Conservation (phyloP, 2,329 filamentous ascomycete species). For the Ceratocystis huliohia region DNA sequence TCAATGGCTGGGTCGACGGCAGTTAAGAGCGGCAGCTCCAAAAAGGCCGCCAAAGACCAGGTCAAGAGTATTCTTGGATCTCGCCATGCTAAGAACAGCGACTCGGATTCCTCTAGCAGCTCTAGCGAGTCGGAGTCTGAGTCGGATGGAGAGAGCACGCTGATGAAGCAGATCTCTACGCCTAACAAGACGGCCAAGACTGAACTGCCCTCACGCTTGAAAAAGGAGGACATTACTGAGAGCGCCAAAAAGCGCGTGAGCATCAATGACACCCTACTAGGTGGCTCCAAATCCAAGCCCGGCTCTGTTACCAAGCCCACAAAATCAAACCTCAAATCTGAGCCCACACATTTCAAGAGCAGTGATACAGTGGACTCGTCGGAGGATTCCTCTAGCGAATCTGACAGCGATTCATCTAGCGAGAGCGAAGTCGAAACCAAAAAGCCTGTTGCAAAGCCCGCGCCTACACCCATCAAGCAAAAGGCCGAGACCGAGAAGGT, state of each 20-base stretch:
- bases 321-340: slow-evolving; percentile 14
- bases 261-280: slow-evolving; percentile 11
- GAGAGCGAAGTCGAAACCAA: slow-evolving; percentile 26
- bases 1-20: slow-evolving; percentile 19
- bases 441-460: slow-evolving; percentile 22
- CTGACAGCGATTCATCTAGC: slow-evolving; percentile 23
- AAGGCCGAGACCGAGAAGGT: slow-evolving; percentile 16
- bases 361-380: slow-evolving; percentile 12
- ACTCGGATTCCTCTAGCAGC: slow-evolving; percentile 24
- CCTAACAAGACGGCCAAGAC: slow-evolving; percentile 22
- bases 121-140: slow-evolving; percentile 27
- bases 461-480: slow-evolving; percentile 21
- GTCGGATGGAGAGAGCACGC: slow-evolving; percentile 22
- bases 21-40: slow-evolving; percentile 14
- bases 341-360: slow-evolving; percentile 8
- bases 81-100: slow-evolving; percentile 19
- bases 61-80: slow-evolving; percentile 22
- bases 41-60: slow-evolving; percentile 22
- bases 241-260: slow-evolving; percentile 13
- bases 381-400: slow-evolving; percentile 22
- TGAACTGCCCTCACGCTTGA: slow-evolving; percentile 17
- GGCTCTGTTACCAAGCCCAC: slow-evolving; percentile 8
- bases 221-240: slow-evolving; percentile 10
- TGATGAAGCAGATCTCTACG: slow-evolving; percentile 20
- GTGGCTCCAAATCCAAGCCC: slow-evolving; percentile 10